These are phyloP conservation scores for Ophiostoma himal-ulmi DNA, from an alignment of 2,329 filamentous ascomycete genomes.

Conservation along the genomic window DNA sequence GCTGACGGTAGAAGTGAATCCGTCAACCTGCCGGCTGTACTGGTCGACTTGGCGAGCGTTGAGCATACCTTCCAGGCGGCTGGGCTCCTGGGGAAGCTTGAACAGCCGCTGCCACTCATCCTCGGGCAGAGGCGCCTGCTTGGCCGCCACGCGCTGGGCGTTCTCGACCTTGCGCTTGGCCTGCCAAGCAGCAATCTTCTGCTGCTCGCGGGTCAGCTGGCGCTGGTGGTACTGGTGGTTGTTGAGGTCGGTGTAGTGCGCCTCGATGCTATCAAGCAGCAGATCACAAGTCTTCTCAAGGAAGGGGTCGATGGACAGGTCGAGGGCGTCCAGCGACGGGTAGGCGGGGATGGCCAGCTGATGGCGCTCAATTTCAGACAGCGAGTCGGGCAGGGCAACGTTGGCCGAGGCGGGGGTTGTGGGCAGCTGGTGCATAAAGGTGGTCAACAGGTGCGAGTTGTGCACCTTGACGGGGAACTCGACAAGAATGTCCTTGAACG, in stretches of 20 bases:
- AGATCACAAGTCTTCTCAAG: constrained; percentile 97
- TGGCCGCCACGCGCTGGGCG: constrained; percentile 71
- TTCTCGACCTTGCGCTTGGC: constrained; percentile 96
- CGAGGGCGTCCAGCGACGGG: constrained; percentile 83
- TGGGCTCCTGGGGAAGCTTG: constrained; percentile 94
- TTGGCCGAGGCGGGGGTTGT: constrained; percentile 56
- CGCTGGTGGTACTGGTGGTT: constrained; percentile 97
- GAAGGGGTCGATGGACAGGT: constrained; percentile 93
- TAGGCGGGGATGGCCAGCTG: constrained; percentile 61
- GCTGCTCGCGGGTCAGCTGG: constrained; percentile 85
- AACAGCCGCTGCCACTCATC: constrained; percentile 98
- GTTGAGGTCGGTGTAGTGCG: constrained; percentile 97
- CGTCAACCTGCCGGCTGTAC: constrained; percentile 94
- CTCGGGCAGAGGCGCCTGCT: constrained; percentile 84
- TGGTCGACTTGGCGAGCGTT: constrained; percentile 96
- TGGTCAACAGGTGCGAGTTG: constrained; percentile 95
- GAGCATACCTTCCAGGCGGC: constrained; percentile 84
- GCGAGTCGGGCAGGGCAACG: constrained; percentile 69
- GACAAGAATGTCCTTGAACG: constrained; percentile 87
- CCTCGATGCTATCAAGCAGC: constrained; percentile 92
- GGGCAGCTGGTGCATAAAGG: constrained; percentile 89
- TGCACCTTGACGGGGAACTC: constrained; percentile 86
- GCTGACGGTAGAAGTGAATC: constrained; percentile 84
- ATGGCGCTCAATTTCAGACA: constrained; percentile 69
- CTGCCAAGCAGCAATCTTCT: constrained; percentile 96